Base-by-base conservation (phyloP, 805 yeast species). In the Wickerhamomyces strasburgensis region DNA sequence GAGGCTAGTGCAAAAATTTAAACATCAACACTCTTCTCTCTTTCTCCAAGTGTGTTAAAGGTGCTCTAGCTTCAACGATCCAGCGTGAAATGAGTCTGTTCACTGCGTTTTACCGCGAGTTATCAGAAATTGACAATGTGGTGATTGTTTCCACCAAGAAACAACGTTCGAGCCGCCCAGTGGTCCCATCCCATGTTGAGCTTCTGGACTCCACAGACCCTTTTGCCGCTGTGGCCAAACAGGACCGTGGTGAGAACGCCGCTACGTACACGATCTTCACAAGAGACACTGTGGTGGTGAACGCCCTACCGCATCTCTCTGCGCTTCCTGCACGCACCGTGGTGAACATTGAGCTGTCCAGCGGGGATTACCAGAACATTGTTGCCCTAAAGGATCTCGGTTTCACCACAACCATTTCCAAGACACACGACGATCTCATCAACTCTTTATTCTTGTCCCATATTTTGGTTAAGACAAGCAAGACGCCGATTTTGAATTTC, bases 321-420 rank as follows among this genome's bases (percentile, higher is more conserved):
- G 49, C 53, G 39, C 64, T 77, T 48, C 48, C 58, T 7, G 63
- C 75, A 2, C 25, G 10, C 7, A 68, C 74, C 19, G 80, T 82
- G n/a, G 59, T 83, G 37, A 84, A 80, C 51, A 77, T 78, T 26
- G 73, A 75, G 41, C 57, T 83, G 34, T 43, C 67, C n/a, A n/a
- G n/a, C n/a, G 11, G 11, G 11, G 96, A 88, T 57, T 85, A 68
- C 60, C 76, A 84, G 19, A 64, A 74, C 13, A 72, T 86, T 19
- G 67, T 90, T n/a, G 72, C 86, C 6, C 66, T 84, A 48, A 78
- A 89, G 54, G 90, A 85, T 57, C 65, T 82, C 28, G 77, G 78
- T 13, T 72, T 69, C 48, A 72, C 78, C 6, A 67, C 82, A 17
- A 58, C 89, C 44, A 72, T 88, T 38, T 84, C 96, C n/a, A 78